These are phyloP conservation scores for Moesziomyces globuligerus DNA, from an alignment of 1,284 basidiomycete species.

Conservation along the genomic window DNA sequence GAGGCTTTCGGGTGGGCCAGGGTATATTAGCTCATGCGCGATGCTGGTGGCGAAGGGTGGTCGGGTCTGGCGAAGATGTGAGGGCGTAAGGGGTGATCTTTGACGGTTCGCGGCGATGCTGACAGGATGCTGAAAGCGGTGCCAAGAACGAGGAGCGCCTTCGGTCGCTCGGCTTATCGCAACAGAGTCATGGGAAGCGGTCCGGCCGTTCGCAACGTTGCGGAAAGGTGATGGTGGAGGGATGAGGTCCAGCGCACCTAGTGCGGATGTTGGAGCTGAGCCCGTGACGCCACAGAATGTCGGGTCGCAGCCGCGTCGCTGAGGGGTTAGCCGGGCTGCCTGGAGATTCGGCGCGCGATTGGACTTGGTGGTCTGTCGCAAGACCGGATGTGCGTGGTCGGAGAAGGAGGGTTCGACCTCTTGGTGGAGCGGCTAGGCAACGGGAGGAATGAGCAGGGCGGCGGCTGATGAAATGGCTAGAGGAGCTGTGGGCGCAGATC, in stretches of 20 bases:
- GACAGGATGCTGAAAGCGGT: neutral
- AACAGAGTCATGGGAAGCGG: slow-evolving; percentile 4
- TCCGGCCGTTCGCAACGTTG: slow-evolving; percentile 4
- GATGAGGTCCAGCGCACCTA: neutral
- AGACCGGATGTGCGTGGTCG: neutral
- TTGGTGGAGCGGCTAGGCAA: neutral
- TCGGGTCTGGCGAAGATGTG: neutral
- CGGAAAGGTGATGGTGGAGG: neutral
- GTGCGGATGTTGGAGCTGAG: neutral
- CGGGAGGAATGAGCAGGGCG: neutral
- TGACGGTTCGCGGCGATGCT: neutral
- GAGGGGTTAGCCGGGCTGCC: neutral
- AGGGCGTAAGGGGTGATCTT: neutral
- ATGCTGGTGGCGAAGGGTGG: neutral
- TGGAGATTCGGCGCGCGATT: too few relatives aligned
- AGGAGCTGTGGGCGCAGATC: slow-evolving; percentile 9
- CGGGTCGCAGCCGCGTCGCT: neutral
- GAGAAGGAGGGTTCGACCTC: neutral
- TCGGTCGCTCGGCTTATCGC: neutral
- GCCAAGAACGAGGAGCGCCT: slow-evolving; percentile 1
- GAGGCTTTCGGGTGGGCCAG: slow-evolving; percentile 3
- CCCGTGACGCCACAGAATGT: neutral
- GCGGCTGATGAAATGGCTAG: slow-evolving; percentile 4
- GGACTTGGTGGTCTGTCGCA: neutral
- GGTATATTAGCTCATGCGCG: slow-evolving; percentile 25